phyloP scores from a whole-genome alignment of 2,329 filamentous ascomycete species.

The Penicillium thymicola region DNA sequence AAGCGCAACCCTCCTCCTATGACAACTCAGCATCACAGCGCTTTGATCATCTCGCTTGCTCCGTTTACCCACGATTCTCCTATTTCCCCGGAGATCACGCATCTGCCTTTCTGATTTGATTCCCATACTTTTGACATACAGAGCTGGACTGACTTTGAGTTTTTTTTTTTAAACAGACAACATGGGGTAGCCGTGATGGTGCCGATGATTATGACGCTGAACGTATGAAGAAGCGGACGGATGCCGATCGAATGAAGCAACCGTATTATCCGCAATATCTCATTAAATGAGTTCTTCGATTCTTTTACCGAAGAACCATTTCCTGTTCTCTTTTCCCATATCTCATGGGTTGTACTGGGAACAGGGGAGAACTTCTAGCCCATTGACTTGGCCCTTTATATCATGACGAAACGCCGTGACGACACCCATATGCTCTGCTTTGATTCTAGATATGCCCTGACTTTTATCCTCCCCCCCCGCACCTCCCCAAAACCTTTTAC shows the following conservation, averaged over 20 bases:
- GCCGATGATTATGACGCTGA: conserved; percentile 78
- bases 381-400: conserved; percentile 7
- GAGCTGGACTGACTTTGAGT: conserved; percentile 5
- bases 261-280: conserved; percentile 33
- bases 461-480: background rate
- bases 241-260: conserved; percentile 34
- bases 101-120: background rate
- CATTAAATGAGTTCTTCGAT: conserved; percentile 22
- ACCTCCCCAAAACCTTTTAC: background rate
- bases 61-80: conserved; percentile 16
- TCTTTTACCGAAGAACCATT: background rate
- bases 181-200: conserved; percentile 91
- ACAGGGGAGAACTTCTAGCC: conserved; percentile 1
- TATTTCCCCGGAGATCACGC: conserved; percentile 2
- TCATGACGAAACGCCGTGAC: conserved; percentile 28
- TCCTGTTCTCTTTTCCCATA: background rate
- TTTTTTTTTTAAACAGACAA: conserved; percentile 60
- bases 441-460: conserved; percentile 21
- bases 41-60: conserved; percentile 26
- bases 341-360: background rate
- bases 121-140: background rate
- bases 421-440: conserved; percentile 11
- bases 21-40: conserved; percentile 20
- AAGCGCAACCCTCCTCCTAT: conserved; percentile 19
- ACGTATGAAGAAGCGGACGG: conserved; percentile 55